phyloP scores from a whole-genome alignment of 1,284 basidiomycete species.

The Butyriboletus appendiculatus region DNA sequence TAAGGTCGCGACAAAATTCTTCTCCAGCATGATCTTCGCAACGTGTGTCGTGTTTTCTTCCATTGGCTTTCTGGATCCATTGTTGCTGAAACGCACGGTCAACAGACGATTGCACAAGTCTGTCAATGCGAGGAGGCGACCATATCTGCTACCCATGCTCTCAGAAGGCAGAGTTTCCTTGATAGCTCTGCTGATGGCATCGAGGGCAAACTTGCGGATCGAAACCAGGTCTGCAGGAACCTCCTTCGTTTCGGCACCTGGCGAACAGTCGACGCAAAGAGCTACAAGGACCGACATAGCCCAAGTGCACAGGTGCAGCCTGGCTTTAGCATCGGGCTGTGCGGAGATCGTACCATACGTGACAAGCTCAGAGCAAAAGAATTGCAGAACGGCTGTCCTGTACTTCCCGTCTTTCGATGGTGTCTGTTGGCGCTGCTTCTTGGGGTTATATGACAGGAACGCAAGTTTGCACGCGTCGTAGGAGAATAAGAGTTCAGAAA shows the following conservation, averaged over 20 bases:
- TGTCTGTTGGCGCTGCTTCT: conserved; percentile 59
- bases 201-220: conserved; percentile 89
- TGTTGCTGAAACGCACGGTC: conserved; percentile 70
- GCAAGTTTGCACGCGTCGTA: conserved; percentile 91
- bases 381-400: conserved; percentile 69
- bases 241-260: conserved; percentile 73
- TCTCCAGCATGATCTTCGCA: conserved; percentile 98
- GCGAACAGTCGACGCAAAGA: conserved; percentile 82
- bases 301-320: conserved; percentile 79
- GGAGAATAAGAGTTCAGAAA: conserved; percentile 92
- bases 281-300: conserved; percentile 92
- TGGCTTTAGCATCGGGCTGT: conserved; percentile 54
- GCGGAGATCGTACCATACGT: conserved; percentile 74
- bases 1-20: conserved; percentile 90
- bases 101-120: conserved; percentile 90
- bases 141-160: conserved; percentile 79
- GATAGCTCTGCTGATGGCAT: conserved; percentile 84
- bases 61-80: conserved; percentile 57
- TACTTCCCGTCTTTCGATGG: conserved; percentile 67
- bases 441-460: conserved; percentile 80
- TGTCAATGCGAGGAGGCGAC: conserved; percentile 83
- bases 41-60: conserved; percentile 90
- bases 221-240: conserved; percentile 76
- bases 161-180: conserved; percentile 77
- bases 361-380: conserved; percentile 77